Percentiles rank a stretch among this genome's conserved stretches.
Evolutionary conservation across 768 basidiomycete species (phyloP).

Genomic region (Tulasnella sp.): DNA sequence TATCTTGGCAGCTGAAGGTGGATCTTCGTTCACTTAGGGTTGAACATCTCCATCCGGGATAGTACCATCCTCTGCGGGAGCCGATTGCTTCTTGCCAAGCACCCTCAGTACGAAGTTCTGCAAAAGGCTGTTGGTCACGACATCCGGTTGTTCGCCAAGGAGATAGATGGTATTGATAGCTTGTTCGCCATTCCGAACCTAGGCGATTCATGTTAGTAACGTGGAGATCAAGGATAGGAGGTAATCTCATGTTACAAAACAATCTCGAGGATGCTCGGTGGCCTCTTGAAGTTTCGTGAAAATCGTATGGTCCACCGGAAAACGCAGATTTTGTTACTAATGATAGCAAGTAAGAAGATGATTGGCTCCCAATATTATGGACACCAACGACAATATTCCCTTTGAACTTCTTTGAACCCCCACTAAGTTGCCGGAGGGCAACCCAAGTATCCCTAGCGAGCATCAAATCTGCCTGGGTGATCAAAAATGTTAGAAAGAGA

Average conservation of each 20-base stretch:
- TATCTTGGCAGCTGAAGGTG: no score
- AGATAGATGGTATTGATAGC: conserved; percentile 93
- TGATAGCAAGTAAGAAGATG: no score
- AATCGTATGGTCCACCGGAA: conserved; percentile 76
- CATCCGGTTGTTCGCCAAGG: conserved; percentile 85
- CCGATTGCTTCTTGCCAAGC: conserved; percentile 31
- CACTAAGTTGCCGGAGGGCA: conserved; percentile 80
- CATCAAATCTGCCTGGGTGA: conserved; percentile 60
- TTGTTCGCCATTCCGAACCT: conserved; percentile 92
- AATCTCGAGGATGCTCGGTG: conserved; percentile 66
- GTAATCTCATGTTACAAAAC: conserved; percentile 60
- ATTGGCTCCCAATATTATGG: no score
- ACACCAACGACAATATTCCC: no score
- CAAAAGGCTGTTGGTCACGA: conserved; percentile 66
- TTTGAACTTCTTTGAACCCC: conserved; percentile 94
- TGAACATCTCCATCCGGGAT: no score
- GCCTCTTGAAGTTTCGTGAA: conserved; percentile 71
- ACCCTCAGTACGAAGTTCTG: conserved; percentile 64
- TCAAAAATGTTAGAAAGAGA: background rate
- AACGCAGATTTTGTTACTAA: conserved; percentile 72
- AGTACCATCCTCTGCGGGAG: no score
- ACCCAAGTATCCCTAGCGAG: conserved; percentile 93
- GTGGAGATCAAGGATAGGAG: no score
- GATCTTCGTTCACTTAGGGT: no score
- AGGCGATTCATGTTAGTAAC: background rate